Evolutionary conservation across 345 rosid species (phyloP).

Genomic region (Citrus mangshanensis): DNA sequence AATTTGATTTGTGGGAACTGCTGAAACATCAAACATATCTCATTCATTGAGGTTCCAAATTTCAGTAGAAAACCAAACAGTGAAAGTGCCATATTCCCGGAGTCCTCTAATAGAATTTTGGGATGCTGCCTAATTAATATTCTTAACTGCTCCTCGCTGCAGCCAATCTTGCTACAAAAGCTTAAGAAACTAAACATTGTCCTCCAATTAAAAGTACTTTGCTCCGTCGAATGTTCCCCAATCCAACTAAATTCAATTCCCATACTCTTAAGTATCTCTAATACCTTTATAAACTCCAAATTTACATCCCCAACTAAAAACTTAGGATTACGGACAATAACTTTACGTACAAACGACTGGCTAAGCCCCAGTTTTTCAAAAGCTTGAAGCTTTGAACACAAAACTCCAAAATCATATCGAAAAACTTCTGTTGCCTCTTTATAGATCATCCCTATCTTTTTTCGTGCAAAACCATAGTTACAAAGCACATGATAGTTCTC

Average conservation of each 20-base stretch:
- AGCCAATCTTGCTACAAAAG: slow-evolving; percentile 37
- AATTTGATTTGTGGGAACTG: slow-evolving; percentile 51
- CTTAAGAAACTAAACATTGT: slow-evolving; percentile 41
- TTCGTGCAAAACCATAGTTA: slow-evolving; percentile 52
- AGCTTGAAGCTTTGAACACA: slow-evolving; percentile 48
- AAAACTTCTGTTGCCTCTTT: slow-evolving; percentile 59
- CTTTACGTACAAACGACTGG: slow-evolving; percentile 35
- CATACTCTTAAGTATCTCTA: slow-evolving; percentile 44
- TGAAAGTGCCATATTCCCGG: slow-evolving; percentile 42
- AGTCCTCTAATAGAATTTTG: slow-evolving; percentile 48
- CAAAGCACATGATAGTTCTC: slow-evolving; percentile 66
- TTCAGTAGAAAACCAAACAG: slow-evolving; percentile 52
- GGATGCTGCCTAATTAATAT: slow-evolving; percentile 53
- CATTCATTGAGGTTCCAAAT: slow-evolving; percentile 45
- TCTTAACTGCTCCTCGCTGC: slow-evolving; percentile 36
- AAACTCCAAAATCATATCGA: slow-evolving; percentile 39
- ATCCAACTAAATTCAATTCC: slow-evolving; percentile 51
- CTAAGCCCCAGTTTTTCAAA: slow-evolving; percentile 62
- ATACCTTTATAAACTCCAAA: slow-evolving; percentile 42
- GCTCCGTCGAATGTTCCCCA: slow-evolving; percentile 37
- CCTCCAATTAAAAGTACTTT: slow-evolving; percentile 53
- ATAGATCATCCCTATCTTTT: slow-evolving; percentile 57
- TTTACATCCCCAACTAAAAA: slow-evolving; percentile 52
- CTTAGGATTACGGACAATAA: slow-evolving; percentile 47
- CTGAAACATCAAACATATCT: slow-evolving; percentile 42